Conservation (phyloP, 129 eudicot species). For the Apium graveolens region DNA sequence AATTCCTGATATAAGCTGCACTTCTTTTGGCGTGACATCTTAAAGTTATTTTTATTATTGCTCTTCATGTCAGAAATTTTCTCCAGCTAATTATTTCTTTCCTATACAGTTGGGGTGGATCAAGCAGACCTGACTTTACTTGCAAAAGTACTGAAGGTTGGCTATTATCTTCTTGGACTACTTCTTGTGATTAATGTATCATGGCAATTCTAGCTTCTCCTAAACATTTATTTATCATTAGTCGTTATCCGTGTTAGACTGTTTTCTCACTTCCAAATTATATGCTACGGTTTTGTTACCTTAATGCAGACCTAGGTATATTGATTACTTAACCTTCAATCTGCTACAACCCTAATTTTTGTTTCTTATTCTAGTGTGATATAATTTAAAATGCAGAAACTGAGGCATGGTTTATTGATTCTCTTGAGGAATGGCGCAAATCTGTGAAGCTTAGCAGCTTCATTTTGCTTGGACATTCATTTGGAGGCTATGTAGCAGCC, state of each 20-base stretch:
- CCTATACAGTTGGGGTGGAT: conserved; percentile 93
- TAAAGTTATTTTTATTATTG: neutral
- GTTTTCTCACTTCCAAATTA: neutral
- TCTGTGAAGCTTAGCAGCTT: conserved; percentile 75
- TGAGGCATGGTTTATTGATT: conserved; percentile 94
- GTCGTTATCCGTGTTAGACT: neutral
- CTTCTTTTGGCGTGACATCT: neutral
- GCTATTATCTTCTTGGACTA: conserved; percentile 4
- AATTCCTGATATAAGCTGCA: neutral
- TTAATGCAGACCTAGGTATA: neutral
- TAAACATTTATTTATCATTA: neutral
- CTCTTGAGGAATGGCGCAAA: conserved; percentile 97
- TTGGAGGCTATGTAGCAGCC: conserved; percentile 95
- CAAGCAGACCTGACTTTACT: conserved; percentile 97
- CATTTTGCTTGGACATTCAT: conserved; percentile 89
- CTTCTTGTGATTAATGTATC: neutral
- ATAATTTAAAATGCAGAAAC: conserved; percentile 53
- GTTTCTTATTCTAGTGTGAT: conserved; percentile 1
- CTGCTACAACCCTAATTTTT: neutral
- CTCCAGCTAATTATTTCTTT: neutral
- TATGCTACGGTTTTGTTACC: neutral
- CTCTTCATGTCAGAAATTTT: too few species aligned
- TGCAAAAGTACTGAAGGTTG: conserved; percentile 97
- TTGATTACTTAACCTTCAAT: neutral
- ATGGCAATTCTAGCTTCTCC: neutral